phyloP scores from a whole-genome alignment of 129 eudicot genomes.

The Lonicera japonica region DNA sequence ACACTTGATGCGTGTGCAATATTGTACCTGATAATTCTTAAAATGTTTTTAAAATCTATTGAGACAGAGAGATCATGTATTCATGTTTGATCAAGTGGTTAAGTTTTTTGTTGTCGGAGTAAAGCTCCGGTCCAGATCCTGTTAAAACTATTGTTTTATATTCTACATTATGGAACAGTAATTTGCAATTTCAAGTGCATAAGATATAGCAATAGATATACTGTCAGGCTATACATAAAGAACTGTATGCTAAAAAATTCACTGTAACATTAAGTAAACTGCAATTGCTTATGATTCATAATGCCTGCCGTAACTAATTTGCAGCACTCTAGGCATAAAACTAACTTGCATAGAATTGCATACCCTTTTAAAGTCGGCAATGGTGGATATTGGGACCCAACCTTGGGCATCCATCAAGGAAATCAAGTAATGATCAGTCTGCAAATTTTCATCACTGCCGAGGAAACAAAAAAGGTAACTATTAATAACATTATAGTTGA shows the following conservation, averaged over 20 bases:
- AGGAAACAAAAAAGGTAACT: conserved; percentile 14
- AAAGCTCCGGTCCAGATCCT: too few species aligned
- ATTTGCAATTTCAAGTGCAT: too few species aligned
- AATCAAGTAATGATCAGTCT: conserved; percentile 53
- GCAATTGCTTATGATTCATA: not conserved
- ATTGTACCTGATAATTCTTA: too few species aligned
- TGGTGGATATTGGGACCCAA: conserved; percentile 79
- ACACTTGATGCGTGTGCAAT: too few species aligned
- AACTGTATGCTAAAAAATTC: not conserved
- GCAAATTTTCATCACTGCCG: conserved; percentile 81
- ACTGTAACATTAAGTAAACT: not conserved
- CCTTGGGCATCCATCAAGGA: conserved; percentile 89
- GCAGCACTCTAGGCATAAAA: conserved; percentile 1
- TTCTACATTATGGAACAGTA: too few species aligned
- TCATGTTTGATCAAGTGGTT: too few species aligned
- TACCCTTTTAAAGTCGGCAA: conserved; percentile 90
- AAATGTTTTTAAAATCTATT: too few species aligned
- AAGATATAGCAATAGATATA: too few species aligned
- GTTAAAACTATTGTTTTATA: too few species aligned
- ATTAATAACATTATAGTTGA: not conserved
- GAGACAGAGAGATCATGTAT: too few species aligned
- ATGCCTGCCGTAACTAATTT: not conserved
- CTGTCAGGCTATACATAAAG: not conserved
- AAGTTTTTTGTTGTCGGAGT: too few species aligned
- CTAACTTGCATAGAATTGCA: conserved; percentile 3